Evolutionary conservation across 2,329 filamentous ascomycete genomes (phyloP), one percentile per base, ranked within the genome.

Genomic region (Penicillium polonicum): DNA sequence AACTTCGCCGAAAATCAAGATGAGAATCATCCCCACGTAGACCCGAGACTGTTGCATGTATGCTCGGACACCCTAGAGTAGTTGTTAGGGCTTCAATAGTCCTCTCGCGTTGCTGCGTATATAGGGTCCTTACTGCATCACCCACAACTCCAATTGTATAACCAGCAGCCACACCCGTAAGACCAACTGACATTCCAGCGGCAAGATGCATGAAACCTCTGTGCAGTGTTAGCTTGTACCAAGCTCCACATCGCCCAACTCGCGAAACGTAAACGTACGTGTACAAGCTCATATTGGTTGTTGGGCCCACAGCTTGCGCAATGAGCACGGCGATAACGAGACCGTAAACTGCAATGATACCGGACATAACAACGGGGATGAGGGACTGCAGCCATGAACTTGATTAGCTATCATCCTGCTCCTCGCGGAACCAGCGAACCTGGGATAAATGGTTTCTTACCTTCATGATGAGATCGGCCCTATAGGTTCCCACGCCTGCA

Each of bases 21-120:
- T 97, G 69, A 99, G 80, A 46, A 99, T 93, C 94, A 97, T 97
- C 76, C 94, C 94, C 49, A 99, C 94, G 69, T 97, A 99, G 65
- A 99, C 89, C 63, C 93, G 86, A 49, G 90, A 95, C 77, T 99
- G 94, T 70, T 91, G 86, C 92, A 99, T 96, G 80, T 95, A 97
- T 57, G 92, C 88, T 68, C 94, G 87, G 52, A 97, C 93, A 60
- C 94, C 85, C 83, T 85, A 41, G 25, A 39, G 45, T 31, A 54
- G 39, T 25, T 10, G 59, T 74, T 60, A 75, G 66, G 60, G 52
- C 17, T 39, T 38, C 25, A 19, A 25, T 15, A 48, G 25, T 42
- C 13, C 31, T 27, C 52, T 36, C 19, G 41, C 5, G 4, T 21
- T 29, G n/a, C 25, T 29, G 42, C 17, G 23, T 55, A 35, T 52